Evolutionary conservation across 2,329 filamentous ascomycete species (phyloP), one percentile per base, ranked within the genome.

Genomic region (Arthrobotrys iridis): DNA sequence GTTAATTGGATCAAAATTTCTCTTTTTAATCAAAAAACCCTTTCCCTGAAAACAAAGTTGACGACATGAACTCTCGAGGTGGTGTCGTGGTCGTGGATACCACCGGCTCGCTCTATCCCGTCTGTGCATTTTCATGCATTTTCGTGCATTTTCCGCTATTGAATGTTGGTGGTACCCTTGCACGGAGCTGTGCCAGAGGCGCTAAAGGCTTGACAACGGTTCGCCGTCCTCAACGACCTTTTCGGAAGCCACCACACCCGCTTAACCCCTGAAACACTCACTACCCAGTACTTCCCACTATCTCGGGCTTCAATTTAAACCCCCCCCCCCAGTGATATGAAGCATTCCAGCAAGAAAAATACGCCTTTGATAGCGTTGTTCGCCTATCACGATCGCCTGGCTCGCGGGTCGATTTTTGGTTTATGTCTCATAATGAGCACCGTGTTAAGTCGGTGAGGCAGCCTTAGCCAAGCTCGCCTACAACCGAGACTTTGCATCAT

Each of bases 151-250:
- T n/a, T n/a, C 43, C 60, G 40, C 35, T 45, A 26, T 46, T 18
- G 22, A 41, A 8, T 41, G 62, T 13, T 57, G 46, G 15, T 11
- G 50, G 41, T 40, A 33, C 58, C 58, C 58, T 66, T 41, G 30
- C 63, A 33, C 40, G 26, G 63, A 46, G 48, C n/a, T 45, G n/a
- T 40, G 45, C 24, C 35, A 35, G 50, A 68, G 52, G 65, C 65
- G 65, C 65, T 62, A 70, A 62, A 57, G 55, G 41, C 65, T 58
- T 22, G 60, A 63, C 46, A 62, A 70, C 45, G 55, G 58, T 48
- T 71, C 66, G 66, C 66, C 66, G 66, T 71, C 40, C 52, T 70
- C 22, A 37, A 24, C 41, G 24, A 24, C 28, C 37, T 28, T 50
- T 59, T 33, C 20, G 62, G 52, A 59, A 43, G 33, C 46, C 52